Percentiles rank a stretch among this genome's conserved stretches.
These are phyloP conservation scores for Pittosporum tobira DNA, from an alignment of 129 eudicot genomes.

Conservation along the genomic window DNA sequence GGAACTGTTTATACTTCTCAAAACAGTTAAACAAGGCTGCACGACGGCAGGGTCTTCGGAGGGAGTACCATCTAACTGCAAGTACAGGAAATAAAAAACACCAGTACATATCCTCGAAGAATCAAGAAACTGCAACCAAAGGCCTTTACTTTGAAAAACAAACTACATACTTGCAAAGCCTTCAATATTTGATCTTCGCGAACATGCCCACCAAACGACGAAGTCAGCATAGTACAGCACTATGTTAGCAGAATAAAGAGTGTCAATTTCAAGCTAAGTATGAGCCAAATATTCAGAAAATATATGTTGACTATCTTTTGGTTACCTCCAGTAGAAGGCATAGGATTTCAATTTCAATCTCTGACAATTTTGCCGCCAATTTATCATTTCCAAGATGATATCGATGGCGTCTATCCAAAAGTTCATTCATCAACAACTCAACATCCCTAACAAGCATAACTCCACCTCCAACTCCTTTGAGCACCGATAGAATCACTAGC, in stretches of 20 bases:
- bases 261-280: not conserved
- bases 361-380: conserved; percentile 32
- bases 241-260: conserved; percentile 18
- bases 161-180: conserved; percentile 55
- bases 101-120: not conserved
- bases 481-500: conserved; percentile 57
- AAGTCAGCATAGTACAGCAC: conserved; percentile 42
- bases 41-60: conserved; percentile 50
- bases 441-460: conserved; percentile 48
- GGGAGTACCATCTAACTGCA: conserved; percentile 38
- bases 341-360: conserved; percentile 47
- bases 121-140: not conserved
- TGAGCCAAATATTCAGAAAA: not conserved
- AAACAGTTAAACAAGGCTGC: conserved; percentile 66
- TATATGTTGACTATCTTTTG: not conserved
- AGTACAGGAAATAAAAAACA: conserved; percentile 5
- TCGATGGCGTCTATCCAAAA: conserved; percentile 39
- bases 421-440: conserved; percentile 38
- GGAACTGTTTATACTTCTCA: conserved; percentile 41
- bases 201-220: conserved; percentile 30
- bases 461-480: conserved; percentile 69
- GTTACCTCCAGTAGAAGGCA: conserved; percentile 78
- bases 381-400: conserved; percentile 29
- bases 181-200: conserved; percentile 37
- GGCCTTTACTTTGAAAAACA: not conserved